Base-by-base conservation (phyloP, 106 monocot genomes). In the Amphibolis antarctica region DNA sequence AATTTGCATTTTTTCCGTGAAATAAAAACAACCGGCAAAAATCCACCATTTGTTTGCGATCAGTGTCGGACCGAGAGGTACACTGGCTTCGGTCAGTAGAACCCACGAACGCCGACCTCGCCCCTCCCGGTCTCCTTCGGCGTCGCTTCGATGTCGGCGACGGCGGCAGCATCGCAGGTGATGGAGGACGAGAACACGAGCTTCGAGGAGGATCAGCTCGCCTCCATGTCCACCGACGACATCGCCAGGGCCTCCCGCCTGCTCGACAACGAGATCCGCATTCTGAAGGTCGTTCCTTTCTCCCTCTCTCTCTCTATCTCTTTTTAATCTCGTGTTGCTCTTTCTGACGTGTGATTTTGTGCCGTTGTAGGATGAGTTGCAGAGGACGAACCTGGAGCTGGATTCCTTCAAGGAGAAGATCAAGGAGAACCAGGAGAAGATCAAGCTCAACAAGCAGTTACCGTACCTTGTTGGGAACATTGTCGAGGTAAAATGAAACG, bases 351-450 rank as follows among this genome's bases (percentile, higher is more conserved):
- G 60, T 10, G n/a, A 15, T 13, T 66, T 50, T 53, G 25, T 19
- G 22, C 6, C 5, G 26, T 14, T 28, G 65, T 45, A 93, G 93
- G 93, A 83, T 23, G 88, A 93, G 70, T 53, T 86, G 73, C 88
- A 89, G 68, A 76, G 88, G 75, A 77, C 50, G 5, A 89, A 80
- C 42, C 78, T 81, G 14, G 89, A 93, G 59, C 49, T 93, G 49
- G 83, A 86, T 22, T 83, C 85, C 18, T 75, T 72, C 60, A 83
- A 93, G 67, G 83, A 93, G 61, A 93, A 88, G 72, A 88, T 81
- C 13, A 89, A 89, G 79, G 83, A 89, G 70, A 93, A 93, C 43
- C 85, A 89, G 77, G 86, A 89, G 77, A 93, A 89, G 77, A 93
- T 93, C 69, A 93, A 93, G 83, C 79, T 89, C 47, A 89, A 86